Evolutionary conservation across 2,329 filamentous ascomycete species (phyloP), one percentile per base, ranked within the genome.

Genomic region (Aspergillus persii): DNA sequence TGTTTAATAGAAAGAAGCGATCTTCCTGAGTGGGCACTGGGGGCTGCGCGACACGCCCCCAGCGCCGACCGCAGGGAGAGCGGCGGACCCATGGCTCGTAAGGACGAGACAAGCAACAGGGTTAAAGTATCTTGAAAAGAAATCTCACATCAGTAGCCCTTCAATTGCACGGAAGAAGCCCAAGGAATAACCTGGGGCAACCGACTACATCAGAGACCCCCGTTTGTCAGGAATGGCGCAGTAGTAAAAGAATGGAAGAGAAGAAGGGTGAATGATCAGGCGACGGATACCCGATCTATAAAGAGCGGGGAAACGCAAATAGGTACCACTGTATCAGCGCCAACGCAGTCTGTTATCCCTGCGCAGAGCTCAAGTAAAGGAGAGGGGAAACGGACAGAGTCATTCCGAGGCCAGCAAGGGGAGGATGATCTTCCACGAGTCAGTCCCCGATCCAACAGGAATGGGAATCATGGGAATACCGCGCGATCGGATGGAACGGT

Each of bases 41-140:
- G 54, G 49, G 53, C 64, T 47, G 61, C 66, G 33, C 68, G 65
- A 64, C 66, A 72, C 47, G 68, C 66, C 47, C 66, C 58, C 58
- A 71, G 61, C 11, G 66, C 69, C 55, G 63, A 67, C 59, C 66
- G 65, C 66, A 73, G 57, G 60, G 66, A 63, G 47, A 63, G 51
- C 26, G 67, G 49, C 41, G 60, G 67, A 67, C 67, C 69, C 70
- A 73, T 73, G 46, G 48, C 57, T 52, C 18, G 31, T 15, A 36
- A 36, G 4, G 33, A 12, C 33, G 57, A 18, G 31, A 3, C 23
- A 29, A 51, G 3, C 11, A 8, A 18, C 26, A 12, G 47, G 8
- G 23, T 27, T 23, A 26, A 18, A 8, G 50, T 23, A 23, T 50
- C 31, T 39, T 30, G 33, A 51, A 46, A 31, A 57, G 46, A 48